Base-by-base conservation (phyloP, 1,284 basidiomycete genomes). In the Malassezia brasiliensis region DNA sequence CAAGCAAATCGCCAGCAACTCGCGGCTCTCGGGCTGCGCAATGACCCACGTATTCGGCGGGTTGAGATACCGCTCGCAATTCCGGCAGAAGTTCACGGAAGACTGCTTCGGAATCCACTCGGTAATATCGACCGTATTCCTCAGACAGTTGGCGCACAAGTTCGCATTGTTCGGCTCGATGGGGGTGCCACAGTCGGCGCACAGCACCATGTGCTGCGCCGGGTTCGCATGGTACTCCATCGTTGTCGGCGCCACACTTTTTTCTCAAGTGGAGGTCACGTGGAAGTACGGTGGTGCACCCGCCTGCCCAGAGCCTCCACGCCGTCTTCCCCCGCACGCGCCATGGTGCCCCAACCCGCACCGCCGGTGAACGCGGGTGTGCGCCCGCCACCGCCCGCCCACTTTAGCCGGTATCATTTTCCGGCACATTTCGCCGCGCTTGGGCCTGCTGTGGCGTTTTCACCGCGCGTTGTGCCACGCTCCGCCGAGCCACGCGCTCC, bases 101-200 rank as follows among this genome's bases (percentile, higher is more conserved):
- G 90, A 87, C 82, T 96, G 91, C 76, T 98, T 98, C 20, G 93
- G 93, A 47, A 98, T 98, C 14, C 88, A 90, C 75, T 96, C 91
- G 9, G 93, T 96, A 73, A 98, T 94, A 76, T 98, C 93, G 61
- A 96, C 85, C 22, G 85, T 85, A 79, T 91, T 93, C 60, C 88
- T 78, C 50, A 94, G 78, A 74, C 90, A 93, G 50, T 83, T 83
- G n/a, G 91, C 86, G 77, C 93, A 96, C 40, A 96, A 80, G 79
- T 96, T 96, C 50, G 93, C 90, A 62, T 88, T 89, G 77, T 96
- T 96, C 32, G 93, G 88, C 47, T 87, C 83, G 72, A 96, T 98
- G 51, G 88, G 88, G n/a, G 84, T 87, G 58, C 90, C 90, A 55
- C 77, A 78, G 61, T 78, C 77, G 52, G 75, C 75, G 56, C 75